These are phyloP conservation scores for Neopestalotiopsis clavispora DNA, from an alignment of 2,329 filamentous ascomycete genomes.

Conservation along the genomic window DNA sequence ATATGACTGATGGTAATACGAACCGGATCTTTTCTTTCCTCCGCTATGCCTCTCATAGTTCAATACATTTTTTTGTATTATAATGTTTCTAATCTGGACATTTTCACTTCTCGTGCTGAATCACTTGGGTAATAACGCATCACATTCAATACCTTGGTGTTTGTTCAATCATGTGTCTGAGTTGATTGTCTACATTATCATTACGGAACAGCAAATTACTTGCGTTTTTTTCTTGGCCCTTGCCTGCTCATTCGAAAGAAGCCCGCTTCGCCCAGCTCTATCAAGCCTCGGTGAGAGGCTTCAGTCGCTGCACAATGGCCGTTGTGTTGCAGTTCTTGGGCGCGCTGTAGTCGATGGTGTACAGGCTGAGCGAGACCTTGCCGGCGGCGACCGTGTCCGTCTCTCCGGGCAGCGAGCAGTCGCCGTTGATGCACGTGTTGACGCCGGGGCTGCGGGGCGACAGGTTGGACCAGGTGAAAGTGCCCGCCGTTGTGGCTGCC, in stretches of 20 bases:
- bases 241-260: not conserved
- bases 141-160: too few relatives aligned
- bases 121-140: not conserved
- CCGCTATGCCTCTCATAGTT: not conserved
- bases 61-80: not conserved
- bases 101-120: not conserved
- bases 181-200: not conserved
- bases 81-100: not conserved
- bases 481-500: slow-evolving; percentile 45
- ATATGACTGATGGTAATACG: not conserved
- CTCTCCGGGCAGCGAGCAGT: slow-evolving; percentile 56
- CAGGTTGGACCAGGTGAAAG: slow-evolving; percentile 48
- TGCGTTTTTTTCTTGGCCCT: too few relatives aligned
- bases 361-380: slow-evolving; percentile 12
- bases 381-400: slow-evolving; percentile 36
- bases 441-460: slow-evolving; percentile 43
- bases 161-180: not conserved
- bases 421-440: slow-evolving; percentile 56
- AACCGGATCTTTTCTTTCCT: not conserved
- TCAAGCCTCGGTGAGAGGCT: slow-evolving; percentile 1
- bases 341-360: slow-evolving; percentile 13
- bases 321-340: slow-evolving; percentile 13
- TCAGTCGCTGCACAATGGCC: slow-evolving; percentile 5
- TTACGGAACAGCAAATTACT: not conserved
- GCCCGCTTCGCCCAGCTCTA: not conserved